These are phyloP conservation scores for Aureobasidium pullulans DNA, from an alignment of 2,329 filamentous ascomycete species.

Conservation along the genomic window DNA sequence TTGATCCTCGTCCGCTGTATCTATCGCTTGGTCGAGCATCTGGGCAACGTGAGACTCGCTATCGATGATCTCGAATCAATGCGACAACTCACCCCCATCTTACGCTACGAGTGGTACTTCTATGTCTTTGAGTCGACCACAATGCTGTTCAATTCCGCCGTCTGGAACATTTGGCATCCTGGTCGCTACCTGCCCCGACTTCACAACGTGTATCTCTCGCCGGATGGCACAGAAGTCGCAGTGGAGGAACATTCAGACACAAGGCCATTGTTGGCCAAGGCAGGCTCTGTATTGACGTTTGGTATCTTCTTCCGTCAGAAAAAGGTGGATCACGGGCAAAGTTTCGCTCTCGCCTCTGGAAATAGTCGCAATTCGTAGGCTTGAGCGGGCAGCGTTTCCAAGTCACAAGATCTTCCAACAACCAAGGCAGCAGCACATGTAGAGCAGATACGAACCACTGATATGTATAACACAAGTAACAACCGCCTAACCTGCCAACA, in stretches of 20 bases:
- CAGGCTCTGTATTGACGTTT: background rate
- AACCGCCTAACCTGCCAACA: too few relatives aligned
- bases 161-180: conserved; percentile 45
- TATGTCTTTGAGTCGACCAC: conserved; percentile 46
- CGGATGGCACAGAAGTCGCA: conserved; percentile 42
- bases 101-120: conserved; percentile 43
- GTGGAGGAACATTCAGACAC: conserved; percentile 17
- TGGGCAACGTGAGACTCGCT: conserved; percentile 27
- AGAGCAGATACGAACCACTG: too few relatives aligned
- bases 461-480: too few relatives aligned
- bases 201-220: conserved; percentile 42
- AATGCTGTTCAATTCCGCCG: conserved; percentile 44
- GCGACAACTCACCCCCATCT: conserved; percentile 21
- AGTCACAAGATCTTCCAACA: too few relatives aligned
- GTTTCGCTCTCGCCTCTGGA: background rate
- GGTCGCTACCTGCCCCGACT: conserved; percentile 41
- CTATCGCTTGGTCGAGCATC: conserved; percentile 46
- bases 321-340: background rate
- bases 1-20: conserved; percentile 43
- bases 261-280: background rate
- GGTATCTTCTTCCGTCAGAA: background rate
- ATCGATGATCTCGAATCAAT: conserved; percentile 4
- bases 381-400: background rate
- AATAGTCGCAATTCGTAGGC: background rate
- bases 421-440: too few relatives aligned